Conservation (phyloP, 164 flowering plant genomes). For the Vitis vinifera region ASM3070453v1 NC_081811.1:25994501-25995000, state of each 20-base stretch:
- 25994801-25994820: slow-evolving; percentile 1
- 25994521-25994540: too few species aligned
- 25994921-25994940: too few species aligned
- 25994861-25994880: too few species aligned
- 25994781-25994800: slow-evolving; percentile 68
- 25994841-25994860: neutral
- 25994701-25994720: neutral
- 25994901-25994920: too few species aligned
- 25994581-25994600: too few species aligned
- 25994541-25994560: too few species aligned
- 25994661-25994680: neutral
- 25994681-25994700: neutral
- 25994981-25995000: too few species aligned
- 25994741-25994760: slow-evolving; percentile 34
- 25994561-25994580: too few species aligned
- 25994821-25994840: neutral
- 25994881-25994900: neutral
- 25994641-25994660: neutral
- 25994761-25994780: slow-evolving; percentile 74
- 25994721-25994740: neutral
- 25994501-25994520: too few species aligned
- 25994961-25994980: too few species aligned
- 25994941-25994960: too few species aligned
- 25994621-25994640: neutral
- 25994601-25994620: too few species aligned